These are phyloP conservation scores for Pseudogymnoascus sp. DNA, from an alignment of 2,329 filamentous ascomycete species.

Conservation along the genomic window DNA sequence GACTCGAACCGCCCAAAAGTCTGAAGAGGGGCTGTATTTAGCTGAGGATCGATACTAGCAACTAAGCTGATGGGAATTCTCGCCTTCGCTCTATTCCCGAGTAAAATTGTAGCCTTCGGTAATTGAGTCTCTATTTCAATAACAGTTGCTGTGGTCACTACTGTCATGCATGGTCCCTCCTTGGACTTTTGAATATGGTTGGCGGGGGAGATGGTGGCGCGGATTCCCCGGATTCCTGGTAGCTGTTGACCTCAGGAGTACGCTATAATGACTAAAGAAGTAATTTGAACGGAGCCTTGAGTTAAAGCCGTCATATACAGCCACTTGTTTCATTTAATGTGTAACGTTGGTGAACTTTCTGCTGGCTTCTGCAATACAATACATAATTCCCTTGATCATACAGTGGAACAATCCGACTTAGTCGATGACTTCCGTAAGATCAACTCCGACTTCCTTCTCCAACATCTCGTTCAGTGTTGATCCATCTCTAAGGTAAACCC, in stretches of 20 bases:
- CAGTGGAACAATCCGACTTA: neutral
- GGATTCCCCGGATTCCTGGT: neutral
- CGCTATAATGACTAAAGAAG: neutral
- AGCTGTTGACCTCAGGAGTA: neutral
- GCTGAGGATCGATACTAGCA: neutral
- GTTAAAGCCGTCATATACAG: neutral
- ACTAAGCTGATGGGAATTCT: neutral
- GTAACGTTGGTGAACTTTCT: neutral
- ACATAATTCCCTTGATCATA: constrained; percentile 1
- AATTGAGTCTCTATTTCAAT: neutral
- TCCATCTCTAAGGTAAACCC: constrained; percentile 86
- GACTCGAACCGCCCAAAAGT: neutral
- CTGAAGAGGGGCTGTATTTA: neutral
- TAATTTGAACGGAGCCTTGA: neutral
- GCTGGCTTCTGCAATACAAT: neutral
- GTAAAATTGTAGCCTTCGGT: neutral
- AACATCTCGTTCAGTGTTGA: constrained; percentile 66
- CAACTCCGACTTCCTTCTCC: constrained; percentile 66
- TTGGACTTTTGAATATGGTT: neutral
- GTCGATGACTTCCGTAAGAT: constrained; percentile 34
- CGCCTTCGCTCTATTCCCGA: too few relatives aligned
- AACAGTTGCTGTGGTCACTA: neutral
- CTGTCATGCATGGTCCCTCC: neutral
- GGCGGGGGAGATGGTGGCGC: neutral
- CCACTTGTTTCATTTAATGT: neutral